phyloP scores from a whole-genome alignment of 148 eudicot species.

The Nepenthes gracilis region DNA sequence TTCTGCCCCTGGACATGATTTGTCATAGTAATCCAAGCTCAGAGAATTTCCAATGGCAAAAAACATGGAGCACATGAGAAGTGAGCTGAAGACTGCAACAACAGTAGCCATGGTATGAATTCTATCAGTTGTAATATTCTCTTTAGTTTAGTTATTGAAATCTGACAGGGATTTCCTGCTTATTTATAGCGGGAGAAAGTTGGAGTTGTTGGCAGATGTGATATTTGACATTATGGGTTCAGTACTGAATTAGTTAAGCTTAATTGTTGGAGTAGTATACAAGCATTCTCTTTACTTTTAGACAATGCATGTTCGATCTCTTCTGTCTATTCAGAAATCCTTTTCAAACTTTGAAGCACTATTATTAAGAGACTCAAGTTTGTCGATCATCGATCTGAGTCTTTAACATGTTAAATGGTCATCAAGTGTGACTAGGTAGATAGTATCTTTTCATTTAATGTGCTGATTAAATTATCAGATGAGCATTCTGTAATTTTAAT shows the following conservation, averaged over 20 bases:
- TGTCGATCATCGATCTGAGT: too few relatives aligned
- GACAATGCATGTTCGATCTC: constrained; percentile 9
- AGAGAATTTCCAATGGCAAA: constrained; percentile 28
- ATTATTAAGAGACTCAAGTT: too few relatives aligned
- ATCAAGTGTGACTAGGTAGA: too few relatives aligned
- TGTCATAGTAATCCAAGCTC: constrained; percentile 52
- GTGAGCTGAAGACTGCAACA: constrained; percentile 19
- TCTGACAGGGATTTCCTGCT: neutral
- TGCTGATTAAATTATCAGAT: too few relatives aligned
- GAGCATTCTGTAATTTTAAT: too few relatives aligned
- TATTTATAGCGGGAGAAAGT: constrained; percentile 23
- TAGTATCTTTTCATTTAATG: too few relatives aligned
- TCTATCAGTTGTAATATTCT: neutral
- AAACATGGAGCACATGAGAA: constrained; percentile 19
- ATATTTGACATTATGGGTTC: constrained; percentile 11
- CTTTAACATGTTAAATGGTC: too few relatives aligned
- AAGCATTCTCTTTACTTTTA: constrained; percentile 23
- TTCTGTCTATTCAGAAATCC: constrained; percentile 2
- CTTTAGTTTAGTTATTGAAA: constrained; percentile 10
- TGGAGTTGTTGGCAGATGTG: constrained; percentile 17
- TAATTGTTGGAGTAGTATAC: constrained; percentile 31
- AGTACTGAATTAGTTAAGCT: constrained; percentile 31
- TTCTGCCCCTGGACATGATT: constrained; percentile 62
- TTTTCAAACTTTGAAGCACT: neutral
- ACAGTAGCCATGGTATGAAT: constrained; percentile 25